Evolutionary conservation across 2,329 filamentous ascomycete species (phyloP).

Genomic region (Didymellaceae sp.): DNA sequence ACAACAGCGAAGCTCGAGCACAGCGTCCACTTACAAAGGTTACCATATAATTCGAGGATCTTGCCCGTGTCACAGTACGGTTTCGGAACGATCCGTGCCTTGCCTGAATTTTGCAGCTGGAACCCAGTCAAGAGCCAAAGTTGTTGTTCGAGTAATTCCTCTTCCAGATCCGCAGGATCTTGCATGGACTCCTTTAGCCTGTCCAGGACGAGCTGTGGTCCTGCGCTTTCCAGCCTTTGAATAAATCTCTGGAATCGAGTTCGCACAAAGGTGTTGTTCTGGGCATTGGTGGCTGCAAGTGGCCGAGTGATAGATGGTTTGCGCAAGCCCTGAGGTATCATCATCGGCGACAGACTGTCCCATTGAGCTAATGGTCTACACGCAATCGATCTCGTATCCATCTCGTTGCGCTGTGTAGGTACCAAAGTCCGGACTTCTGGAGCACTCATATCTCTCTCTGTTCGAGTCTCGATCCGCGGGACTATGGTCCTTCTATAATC

Average conservation of each 20-base stretch:
- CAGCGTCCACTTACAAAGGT: slow-evolving; percentile 44
- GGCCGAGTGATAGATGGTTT: slow-evolving; percentile 22
- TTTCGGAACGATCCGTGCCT: slow-evolving; percentile 28
- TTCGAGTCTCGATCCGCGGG: slow-evolving; percentile 26
- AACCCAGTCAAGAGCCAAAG: slow-evolving; percentile 68
- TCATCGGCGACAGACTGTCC: slow-evolving; percentile 40
- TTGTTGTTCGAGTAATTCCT: slow-evolving; percentile 62
- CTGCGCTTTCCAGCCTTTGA: slow-evolving; percentile 62
- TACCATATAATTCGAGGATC: slow-evolving; percentile 49
- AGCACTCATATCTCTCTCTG: slow-evolving; percentile 26
- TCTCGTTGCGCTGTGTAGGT: slow-evolving; percentile 12
- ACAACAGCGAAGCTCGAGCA: slow-evolving; percentile 26
- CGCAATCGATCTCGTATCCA: slow-evolving; percentile 23
- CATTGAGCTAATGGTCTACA: slow-evolving; percentile 44
- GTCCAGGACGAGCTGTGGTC: slow-evolving; percentile 59
- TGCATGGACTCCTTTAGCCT: slow-evolving; percentile 60
- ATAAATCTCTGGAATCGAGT: slow-evolving; percentile 61
- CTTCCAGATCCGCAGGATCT: slow-evolving; percentile 48
- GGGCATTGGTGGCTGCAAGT: slow-evolving; percentile 24
- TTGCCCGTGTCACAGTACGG: slow-evolving; percentile 41
- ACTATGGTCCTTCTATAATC: slow-evolving; percentile 6
- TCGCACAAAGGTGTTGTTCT: slow-evolving; percentile 34
- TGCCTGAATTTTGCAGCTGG: slow-evolving; percentile 46
- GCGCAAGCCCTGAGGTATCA: slow-evolving; percentile 25
- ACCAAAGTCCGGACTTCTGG: slow-evolving; percentile 7